A percentile compares a stretch with the other conserved stretches of the same genome.
phyloP scores from a whole-genome alignment of 2,329 filamentous ascomycete species.

The Massarina eburnea region DNA sequence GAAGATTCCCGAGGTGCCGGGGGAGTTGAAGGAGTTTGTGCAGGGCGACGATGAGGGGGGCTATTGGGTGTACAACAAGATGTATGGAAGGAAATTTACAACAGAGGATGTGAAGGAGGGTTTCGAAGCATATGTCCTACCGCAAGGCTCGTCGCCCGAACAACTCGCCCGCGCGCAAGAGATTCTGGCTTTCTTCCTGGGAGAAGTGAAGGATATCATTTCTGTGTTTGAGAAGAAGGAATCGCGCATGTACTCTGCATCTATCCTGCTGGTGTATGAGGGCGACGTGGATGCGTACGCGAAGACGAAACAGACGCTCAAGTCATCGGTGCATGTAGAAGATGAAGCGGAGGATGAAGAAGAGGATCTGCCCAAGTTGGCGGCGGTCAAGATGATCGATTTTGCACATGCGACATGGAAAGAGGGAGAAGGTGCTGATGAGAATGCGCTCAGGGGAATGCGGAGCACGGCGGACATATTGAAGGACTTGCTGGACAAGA shows the following conservation, averaged over 20 bases:
- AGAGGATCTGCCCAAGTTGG: slow-evolving; percentile 62
- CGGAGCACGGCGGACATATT: slow-evolving; percentile 72
- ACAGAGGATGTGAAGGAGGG: slow-evolving; percentile 58
- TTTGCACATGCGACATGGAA: slow-evolving; percentile 92
- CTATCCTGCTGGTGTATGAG: slow-evolving; percentile 67
- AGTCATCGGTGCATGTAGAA: slow-evolving; percentile 21
- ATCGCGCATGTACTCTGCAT: slow-evolving; percentile 68
- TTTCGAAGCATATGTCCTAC: slow-evolving; percentile 59
- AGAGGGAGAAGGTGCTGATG: slow-evolving; percentile 79
- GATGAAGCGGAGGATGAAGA: slow-evolving; percentile 50
- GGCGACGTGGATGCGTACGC: slow-evolving; percentile 61
- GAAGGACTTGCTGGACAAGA: slow-evolving; percentile 56
- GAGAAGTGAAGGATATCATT: slow-evolving; percentile 57
- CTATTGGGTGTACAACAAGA: slow-evolving; percentile 65
- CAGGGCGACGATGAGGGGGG: slow-evolving; percentile 51
- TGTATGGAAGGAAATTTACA: slow-evolving; percentile 63
- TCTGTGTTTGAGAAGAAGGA: slow-evolving; percentile 62
- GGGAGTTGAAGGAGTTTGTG: slow-evolving; percentile 31
- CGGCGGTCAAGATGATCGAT: slow-evolving; percentile 85
- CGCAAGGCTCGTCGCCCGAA: slow-evolving; percentile 25
- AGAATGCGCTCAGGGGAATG: slow-evolving; percentile 77
- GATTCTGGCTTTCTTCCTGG: slow-evolving; percentile 43
- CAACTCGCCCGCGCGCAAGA: slow-evolving; percentile 49
- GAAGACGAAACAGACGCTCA: slow-evolving; percentile 38
- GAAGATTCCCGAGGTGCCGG: slow-evolving; percentile 19